A percentile compares a stretch with the other conserved stretches of the same genome.
These are phyloP conservation scores for Claviceps maximensis DNA, from an alignment of 2,329 filamentous ascomycete genomes.

Conservation along the genomic window DNA sequence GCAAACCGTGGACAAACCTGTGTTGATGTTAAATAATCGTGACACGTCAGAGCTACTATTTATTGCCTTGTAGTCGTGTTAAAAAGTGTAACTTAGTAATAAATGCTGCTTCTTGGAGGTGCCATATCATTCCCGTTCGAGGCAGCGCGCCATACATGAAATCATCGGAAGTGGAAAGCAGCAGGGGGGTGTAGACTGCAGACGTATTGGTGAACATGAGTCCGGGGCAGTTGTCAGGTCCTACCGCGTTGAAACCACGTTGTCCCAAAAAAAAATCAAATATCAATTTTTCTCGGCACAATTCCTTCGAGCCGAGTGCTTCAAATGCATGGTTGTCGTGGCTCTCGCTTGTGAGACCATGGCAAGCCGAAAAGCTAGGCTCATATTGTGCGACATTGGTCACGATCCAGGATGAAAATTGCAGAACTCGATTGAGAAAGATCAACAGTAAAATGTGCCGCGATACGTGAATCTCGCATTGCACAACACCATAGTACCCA, in stretches of 20 bases:
- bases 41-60: neutral
- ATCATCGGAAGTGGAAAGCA: neutral
- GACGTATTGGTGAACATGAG: neutral
- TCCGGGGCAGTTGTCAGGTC: neutral
- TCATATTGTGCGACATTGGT: neutral
- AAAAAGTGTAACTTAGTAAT: neutral
- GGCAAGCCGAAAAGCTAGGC: neutral
- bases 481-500: neutral
- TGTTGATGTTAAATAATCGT: neutral
- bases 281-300: neutral
- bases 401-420: neutral
- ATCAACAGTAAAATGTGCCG: neutral
- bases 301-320: neutral
- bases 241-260: neutral
- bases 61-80: neutral
- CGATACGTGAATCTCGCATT: neutral
- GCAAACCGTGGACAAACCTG: neutral
- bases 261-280: neutral
- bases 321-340: neutral
- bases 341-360: slow-evolving; percentile 1
- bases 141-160: neutral
- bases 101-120: neutral
- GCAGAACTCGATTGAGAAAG: neutral
- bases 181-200: neutral
- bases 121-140: neutral